A percentile compares a stretch with the other conserved stretches of the same genome.
Conservation (phyloP, 331 rosid genomes). For the Rosa hybrid region DNA sequence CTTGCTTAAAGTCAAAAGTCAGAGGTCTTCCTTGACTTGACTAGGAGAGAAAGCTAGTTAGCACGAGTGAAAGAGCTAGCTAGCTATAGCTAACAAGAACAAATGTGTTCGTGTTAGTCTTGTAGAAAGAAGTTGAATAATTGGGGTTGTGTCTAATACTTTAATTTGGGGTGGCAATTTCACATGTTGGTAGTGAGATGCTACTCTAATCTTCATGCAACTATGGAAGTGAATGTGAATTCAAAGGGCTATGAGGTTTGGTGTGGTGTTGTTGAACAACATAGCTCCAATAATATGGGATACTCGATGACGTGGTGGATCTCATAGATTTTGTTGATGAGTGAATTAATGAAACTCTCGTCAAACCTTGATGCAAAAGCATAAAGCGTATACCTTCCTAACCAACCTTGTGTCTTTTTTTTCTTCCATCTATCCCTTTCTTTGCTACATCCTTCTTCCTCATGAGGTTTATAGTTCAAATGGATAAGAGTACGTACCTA, state of each 20-base stretch:
- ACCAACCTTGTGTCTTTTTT: conserved; percentile 11
- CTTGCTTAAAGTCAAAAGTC: background rate
- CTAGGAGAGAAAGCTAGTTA: background rate
- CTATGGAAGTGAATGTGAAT: conserved; percentile 1
- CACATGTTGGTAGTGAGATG: conserved; percentile 25
- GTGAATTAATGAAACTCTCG: background rate
- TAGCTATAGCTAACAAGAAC: background rate
- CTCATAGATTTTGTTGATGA: conserved; percentile 41
- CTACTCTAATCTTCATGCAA: background rate
- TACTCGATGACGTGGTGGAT: conserved; percentile 36
- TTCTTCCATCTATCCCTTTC: background rate
- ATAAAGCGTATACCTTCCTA: conserved; percentile 16
- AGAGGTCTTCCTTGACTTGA: background rate
- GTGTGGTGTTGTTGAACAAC: conserved; percentile 45
- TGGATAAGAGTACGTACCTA: background rate
- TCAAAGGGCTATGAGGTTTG: conserved; percentile 12
- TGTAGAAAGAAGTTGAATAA: background rate
- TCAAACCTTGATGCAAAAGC: conserved; percentile 12
- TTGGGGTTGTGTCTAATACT: background rate
- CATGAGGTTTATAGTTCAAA: background rate
- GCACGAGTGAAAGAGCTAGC: background rate
- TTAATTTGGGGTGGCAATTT: conserved; percentile 5
- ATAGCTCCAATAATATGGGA: conserved; percentile 25
- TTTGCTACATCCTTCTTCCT: conserved; percentile 1
- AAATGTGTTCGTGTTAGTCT: background rate